phyloP scores from a whole-genome alignment of 2,329 filamentous ascomycete genomes.

The Chalara sp. region DNA sequence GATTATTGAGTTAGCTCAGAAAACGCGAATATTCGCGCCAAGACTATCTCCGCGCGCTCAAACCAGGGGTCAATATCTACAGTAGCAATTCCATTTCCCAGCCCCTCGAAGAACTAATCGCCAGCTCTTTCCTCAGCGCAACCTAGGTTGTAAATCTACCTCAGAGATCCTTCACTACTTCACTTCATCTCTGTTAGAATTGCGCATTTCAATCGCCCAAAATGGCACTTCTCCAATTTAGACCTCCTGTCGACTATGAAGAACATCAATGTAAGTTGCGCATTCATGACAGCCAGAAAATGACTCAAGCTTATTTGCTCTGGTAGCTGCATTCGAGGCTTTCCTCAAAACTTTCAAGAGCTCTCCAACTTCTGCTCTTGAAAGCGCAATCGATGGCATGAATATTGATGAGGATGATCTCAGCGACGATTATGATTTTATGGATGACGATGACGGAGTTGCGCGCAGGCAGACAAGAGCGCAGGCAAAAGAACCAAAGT shows the following conservation, averaged over 20 bases:
- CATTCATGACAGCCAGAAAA: conserved; percentile 4
- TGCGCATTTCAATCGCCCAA: conserved; percentile 18
- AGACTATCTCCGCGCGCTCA: background rate
- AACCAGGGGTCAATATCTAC: background rate
- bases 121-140: background rate
- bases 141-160: background rate
- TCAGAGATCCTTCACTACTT: background rate
- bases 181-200: background rate
- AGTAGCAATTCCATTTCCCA: too few species aligned
- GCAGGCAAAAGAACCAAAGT: conserved; percentile 51
- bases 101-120: too few species aligned
- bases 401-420: conserved; percentile 81
- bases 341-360: conserved; percentile 89
- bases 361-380: conserved; percentile 61
- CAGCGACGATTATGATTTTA: conserved; percentile 87
- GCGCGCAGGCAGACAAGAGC: conserved; percentile 35
- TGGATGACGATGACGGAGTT: conserved; percentile 64
- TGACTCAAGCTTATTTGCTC: conserved; percentile 5
- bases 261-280: conserved; percentile 68
- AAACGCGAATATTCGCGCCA: conserved; percentile 1
- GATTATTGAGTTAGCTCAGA: background rate
- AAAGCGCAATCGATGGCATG: conserved; percentile 76
- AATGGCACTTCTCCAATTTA: conserved; percentile 84
- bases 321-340: conserved; percentile 70
- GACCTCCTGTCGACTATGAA: conserved; percentile 76